Evolutionary conservation across 2,329 filamentous ascomycete genomes (phyloP), one percentile per base, ranked within the genome.

Genomic region (Cercospora beticola): DNA sequence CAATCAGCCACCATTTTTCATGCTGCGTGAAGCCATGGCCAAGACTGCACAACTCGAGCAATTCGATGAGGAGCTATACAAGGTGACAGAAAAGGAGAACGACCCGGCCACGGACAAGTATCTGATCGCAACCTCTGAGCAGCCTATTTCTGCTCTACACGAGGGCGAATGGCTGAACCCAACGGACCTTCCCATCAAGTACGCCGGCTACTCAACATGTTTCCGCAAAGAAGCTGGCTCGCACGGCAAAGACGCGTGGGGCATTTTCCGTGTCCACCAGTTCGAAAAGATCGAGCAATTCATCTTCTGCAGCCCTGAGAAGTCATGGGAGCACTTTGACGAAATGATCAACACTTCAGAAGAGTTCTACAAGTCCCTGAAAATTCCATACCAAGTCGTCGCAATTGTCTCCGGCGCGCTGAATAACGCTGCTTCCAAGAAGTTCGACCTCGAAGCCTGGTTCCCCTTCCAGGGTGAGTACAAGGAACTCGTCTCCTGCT

Each of bases 41-140:
- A 98, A 98, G 86, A 99, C 95, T 0, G 95, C 95, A 2, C 95
- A 99, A 82, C 88, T 99, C 28, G 93, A 95, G 74, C 92, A 97
- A 77, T 99, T 99, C 77, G 95, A 99, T 78, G 95, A 98, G 80
- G 94, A 98, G 81, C 85, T 99, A 62, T 99, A 99, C 86, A 98
- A 98, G 83, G 94, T 99, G 65, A 86, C 86, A 26, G 89, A 94
- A 73, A 91, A 91, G 79, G 92, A 92, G 68, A 93, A 96, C 75
- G 89, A 92, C 72, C 81, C 81, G 43, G 88, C 92, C 75, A 92
- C 91, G 62, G 95, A 98, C 83, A 97, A 97, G 83, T 89, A 89
- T 77, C 81, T 89, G 43, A 91, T 91, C 76, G 92, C 92, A 14
- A 97, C 93, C 68, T 95, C 92, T 30, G 95, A 99, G 81, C 95